Evolutionary conservation across 2,329 filamentous ascomycete species (phyloP).

Genomic region (Aulographum hederae): DNA sequence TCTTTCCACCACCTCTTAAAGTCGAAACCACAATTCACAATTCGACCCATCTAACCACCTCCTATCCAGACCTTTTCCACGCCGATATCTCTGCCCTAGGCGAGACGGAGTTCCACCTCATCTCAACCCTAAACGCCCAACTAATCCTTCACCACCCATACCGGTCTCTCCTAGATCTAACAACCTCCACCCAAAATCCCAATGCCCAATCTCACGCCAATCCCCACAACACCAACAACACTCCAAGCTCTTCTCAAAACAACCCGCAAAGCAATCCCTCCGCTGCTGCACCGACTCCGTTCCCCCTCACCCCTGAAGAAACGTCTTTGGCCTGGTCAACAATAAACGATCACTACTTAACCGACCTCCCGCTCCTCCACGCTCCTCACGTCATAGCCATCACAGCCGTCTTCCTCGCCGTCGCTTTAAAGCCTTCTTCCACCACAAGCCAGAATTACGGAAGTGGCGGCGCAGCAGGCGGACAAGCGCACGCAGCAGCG

Average conservation of each 20-base stretch:
- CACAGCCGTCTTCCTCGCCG: conserved; percentile 64
- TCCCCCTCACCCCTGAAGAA: conserved; percentile 63
- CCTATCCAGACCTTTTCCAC: conserved; percentile 39
- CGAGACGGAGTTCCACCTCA: conserved; percentile 85
- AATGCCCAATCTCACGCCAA: too few species aligned
- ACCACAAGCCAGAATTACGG: conserved; percentile 18
- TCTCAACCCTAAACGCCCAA: conserved; percentile 78
- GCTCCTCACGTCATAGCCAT: conserved; percentile 80
- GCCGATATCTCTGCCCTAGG: conserved; percentile 70
- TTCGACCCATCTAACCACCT: not conserved
- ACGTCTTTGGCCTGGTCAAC: conserved; percentile 59
- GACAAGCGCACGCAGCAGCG: not conserved
- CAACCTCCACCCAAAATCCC: too few species aligned
- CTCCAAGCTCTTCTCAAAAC: too few species aligned
- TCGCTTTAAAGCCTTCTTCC: conserved; percentile 59
- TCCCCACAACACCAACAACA: too few species aligned
- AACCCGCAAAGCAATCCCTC: too few species aligned
- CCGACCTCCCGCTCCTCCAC: conserved; percentile 71
- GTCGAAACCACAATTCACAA: not conserved
- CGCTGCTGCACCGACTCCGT: conserved; percentile 30
- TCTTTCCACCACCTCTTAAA: conserved; percentile 2
- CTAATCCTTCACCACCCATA: conserved; percentile 86
- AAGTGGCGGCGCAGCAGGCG: conserved; percentile 4
- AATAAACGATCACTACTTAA: conserved; percentile 85
- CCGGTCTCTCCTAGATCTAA: conserved; percentile 56